Evolutionary conservation across 2,329 filamentous ascomycete species (phyloP), one percentile per base, ranked within the genome.

Genomic region (Chaetomiaceae sp.): DNA sequence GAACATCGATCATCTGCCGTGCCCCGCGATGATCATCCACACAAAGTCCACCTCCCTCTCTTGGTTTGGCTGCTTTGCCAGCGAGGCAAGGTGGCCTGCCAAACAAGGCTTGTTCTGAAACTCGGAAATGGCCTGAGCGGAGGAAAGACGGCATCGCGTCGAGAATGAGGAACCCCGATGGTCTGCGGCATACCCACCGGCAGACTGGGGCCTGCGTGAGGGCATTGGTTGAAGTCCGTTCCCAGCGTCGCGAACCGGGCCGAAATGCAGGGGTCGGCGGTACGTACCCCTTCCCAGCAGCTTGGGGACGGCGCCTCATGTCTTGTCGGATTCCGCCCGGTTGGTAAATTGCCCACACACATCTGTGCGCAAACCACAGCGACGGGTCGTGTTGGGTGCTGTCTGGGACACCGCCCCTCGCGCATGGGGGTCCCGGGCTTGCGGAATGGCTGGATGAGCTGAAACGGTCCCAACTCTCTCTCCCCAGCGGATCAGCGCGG

Each of bases 341-440:
- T 56, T 55, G 57, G 55, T 58, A 58, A 56, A 51, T 58, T 55
- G 50, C 47, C 50, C 48, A 33, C 47, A 17, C 23, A 25, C 44
- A 55, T 51, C 55, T 53, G 55, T 55, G 55, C 55, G 48, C 53
- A 50, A 47, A 55, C 55, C 50, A 47, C 35, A 51, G 44, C 42
- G 37, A 53, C 44, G 48, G 53, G 53, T 46, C 52, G 27, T 12
- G 37, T n/a, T n/a, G n/a, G n/a, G 31, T 31, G 25, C 12, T 53
- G 25, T 44, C 19, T 48, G 21, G 16, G 25, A 44, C 47, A 33
- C 16, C 44, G 20, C 27, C n/a, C n/a, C 44, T 13, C 44, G 37
- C 31, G 17, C 53, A 44, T 48, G 46, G 43, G 37, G 49, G 42
- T 48, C 9, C 45, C 47, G 17, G 40, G 48, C 42, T 44, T 45